A percentile compares a stretch with the other conserved stretches of the same genome.
phyloP scores from a whole-genome alignment of 2,329 filamentous ascomycete species.

The Fusarium coffeatum region DNA sequence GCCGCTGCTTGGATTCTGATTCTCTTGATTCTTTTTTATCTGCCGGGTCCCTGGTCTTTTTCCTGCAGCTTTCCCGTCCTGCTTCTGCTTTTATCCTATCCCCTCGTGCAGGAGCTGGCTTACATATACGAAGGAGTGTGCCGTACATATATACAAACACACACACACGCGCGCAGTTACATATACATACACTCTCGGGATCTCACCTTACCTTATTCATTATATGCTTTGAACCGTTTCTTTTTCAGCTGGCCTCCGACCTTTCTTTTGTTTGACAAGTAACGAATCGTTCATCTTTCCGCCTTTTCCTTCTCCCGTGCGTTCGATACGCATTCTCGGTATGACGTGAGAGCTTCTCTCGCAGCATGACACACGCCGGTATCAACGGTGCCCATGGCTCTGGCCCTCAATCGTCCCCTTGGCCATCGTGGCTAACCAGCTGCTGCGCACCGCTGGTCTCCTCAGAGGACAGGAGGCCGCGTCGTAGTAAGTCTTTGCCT shows the following conservation, averaged over 20 bases:
- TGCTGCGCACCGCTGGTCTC: conserved; percentile 59
- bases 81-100: conserved; percentile 41
- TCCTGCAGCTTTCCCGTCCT: conserved; percentile 40
- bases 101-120: conserved; percentile 25
- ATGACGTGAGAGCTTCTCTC: conserved; percentile 45
- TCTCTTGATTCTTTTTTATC: conserved; percentile 38
- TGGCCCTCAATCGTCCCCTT: conserved; percentile 54
- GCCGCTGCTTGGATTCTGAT: conserved; percentile 18
- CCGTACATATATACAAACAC: conserved; percentile 19
- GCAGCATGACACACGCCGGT: conserved; percentile 57
- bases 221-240: conserved; percentile 16
- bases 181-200: conserved; percentile 37
- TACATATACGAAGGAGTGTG: conserved; percentile 39
- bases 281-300: conserved; percentile 20
- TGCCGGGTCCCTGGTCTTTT: conserved; percentile 40
- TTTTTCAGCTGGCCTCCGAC: conserved; percentile 7
- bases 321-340: conserved; percentile 34
- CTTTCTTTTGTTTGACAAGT: conserved; percentile 19
- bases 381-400: conserved; percentile 57
- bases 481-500: conserved; percentile 53
- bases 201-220: conserved; percentile 18
- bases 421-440: conserved; percentile 60
- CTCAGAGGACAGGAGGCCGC: conserved; percentile 54
- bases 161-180: conserved; percentile 30
- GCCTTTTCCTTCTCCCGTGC: conserved; percentile 24